Conservation (phyloP, 2,329 filamentous ascomycete species). For the Aspergillus ochraceoroseus region DNA sequence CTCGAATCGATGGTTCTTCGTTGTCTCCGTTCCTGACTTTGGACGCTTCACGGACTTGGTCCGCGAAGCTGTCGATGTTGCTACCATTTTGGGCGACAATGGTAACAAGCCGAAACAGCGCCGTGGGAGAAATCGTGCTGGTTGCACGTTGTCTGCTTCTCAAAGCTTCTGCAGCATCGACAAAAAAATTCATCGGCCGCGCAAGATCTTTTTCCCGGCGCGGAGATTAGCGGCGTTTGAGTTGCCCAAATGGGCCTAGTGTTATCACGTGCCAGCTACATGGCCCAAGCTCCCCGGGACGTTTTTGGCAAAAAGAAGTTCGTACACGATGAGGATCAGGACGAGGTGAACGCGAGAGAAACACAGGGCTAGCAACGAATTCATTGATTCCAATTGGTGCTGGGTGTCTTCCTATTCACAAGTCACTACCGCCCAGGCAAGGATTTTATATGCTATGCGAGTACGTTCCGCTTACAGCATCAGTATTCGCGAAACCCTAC, state of each 20-base stretch:
- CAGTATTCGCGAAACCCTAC: slow-evolving; percentile 9
- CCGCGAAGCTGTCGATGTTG: slow-evolving; percentile 61
- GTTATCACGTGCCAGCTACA: slow-evolving; percentile 26
- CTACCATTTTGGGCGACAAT: slow-evolving; percentile 37
- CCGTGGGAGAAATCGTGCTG: slow-evolving; percentile 16
- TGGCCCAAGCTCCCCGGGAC: slow-evolving; percentile 34
- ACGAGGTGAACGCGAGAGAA: background rate
- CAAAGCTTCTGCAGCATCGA: slow-evolving; percentile 18
- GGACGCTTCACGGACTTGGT: slow-evolving; percentile 62
- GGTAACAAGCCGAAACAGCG: slow-evolving; percentile 25
- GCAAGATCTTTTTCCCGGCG: slow-evolving; percentile 31
- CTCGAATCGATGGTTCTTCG: slow-evolving; percentile 84
- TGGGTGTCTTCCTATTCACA: too few relatives aligned
- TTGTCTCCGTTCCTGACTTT: slow-evolving; percentile 66
- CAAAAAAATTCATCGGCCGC: slow-evolving; percentile 39
- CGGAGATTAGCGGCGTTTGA: slow-evolving; percentile 24
- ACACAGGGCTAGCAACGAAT: too few relatives aligned
- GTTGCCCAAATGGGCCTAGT: slow-evolving; percentile 14
- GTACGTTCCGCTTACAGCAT: too few relatives aligned
- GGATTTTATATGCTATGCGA: slow-evolving; percentile 6
- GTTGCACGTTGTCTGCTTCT: slow-evolving; percentile 17
- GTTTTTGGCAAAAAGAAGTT: slow-evolving; percentile 17
- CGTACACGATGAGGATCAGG: background rate
- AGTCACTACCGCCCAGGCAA: too few relatives aligned
- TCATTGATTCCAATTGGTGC: too few relatives aligned